Conservation (phyloP, 148 eudicot genomes). For the Camellia japonica region DNA sequence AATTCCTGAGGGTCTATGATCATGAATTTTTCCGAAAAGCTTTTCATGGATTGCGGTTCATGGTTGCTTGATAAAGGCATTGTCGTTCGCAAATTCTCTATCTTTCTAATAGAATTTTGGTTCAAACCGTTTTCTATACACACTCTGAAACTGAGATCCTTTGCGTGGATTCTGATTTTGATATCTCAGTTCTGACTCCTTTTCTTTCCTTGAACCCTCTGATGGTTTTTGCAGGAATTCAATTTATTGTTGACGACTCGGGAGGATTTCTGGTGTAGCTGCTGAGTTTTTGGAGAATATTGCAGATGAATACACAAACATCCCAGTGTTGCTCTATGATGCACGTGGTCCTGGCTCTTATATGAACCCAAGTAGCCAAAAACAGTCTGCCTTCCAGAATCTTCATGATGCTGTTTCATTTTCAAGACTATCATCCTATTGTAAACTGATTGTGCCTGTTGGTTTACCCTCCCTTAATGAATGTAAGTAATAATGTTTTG, state of each 20-base stretch:
- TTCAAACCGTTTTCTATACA: too few species aligned
- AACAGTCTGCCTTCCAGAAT: constrained; percentile 44
- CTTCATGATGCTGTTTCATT: constrained; percentile 90
- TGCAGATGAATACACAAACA: constrained; percentile 78
- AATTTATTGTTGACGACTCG: constrained; percentile 78
- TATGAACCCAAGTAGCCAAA: constrained; percentile 33
- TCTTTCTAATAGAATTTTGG: too few species aligned
- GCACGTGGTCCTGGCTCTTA: constrained; percentile 55
- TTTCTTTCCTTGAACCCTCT: constrained; percentile 8
- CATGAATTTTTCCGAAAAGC: too few species aligned
- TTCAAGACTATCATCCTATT: constrained; percentile 64
- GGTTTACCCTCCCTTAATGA: constrained; percentile 78
- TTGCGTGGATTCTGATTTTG: too few species aligned
- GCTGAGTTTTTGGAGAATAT: constrained; percentile 73
- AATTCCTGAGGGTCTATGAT: too few species aligned
- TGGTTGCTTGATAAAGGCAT: neutral
- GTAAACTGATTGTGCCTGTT: constrained; percentile 77
- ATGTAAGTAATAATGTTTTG: constrained; percentile 41
- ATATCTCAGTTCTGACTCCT: neutral
- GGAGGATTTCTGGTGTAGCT: constrained; percentile 93
- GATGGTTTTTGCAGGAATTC: constrained; percentile 59
- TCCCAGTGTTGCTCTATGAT: constrained; percentile 79
- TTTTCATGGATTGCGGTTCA: too few species aligned
- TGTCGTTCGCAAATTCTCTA: too few species aligned
- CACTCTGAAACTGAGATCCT: too few species aligned